Base-by-base conservation (phyloP, 805 yeast genomes). In the Candida ortonii region DNA sequence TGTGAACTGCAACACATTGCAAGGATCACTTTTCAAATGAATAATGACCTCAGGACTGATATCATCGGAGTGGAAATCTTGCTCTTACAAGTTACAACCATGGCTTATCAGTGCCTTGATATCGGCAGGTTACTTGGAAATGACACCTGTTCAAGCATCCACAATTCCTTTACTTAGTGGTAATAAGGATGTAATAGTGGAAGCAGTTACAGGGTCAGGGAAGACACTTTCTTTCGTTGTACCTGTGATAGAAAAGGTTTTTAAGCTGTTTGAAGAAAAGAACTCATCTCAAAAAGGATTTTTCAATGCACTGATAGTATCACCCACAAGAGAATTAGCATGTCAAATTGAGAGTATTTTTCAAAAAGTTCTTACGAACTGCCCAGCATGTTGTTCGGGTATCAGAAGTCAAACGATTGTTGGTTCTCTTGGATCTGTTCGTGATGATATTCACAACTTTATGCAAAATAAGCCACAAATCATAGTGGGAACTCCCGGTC, bases 81-180 rank as follows among this genome's bases (percentile, higher is more conserved):
- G 82, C 22, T 53, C 70, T 12, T 70, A 65, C 31, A 58, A 68
- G 6, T 55, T 85, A 20, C 75, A 75, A 23, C 82, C 85, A 7
- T 86, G 95, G 94, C 57, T 86, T 4, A 25, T 46, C 18, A 82
- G 78, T 2, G 93, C 95, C 2, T 69, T 89, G 9, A 60, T 65
- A n/a, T 74, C 89, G 1, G 55, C 82, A 41, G 96, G 95, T 2
- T 89, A 73, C 55, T 72, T 75, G 3, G 57, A 74, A 9, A 87
- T 90, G 96, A 93, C 98, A 0, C 96, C 98, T 0, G 98, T 93
- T 0, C 98, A 93, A 56, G 97, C 98, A 0, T 77, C 97, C 0
- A 80, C 94, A 0, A 84, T 93, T 31, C 98, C 98, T 0, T 64
- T 89, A 40, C 74, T 93, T 45, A 61, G 81, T 15, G 78, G 78